phyloP scores from a whole-genome alignment of 805 yeast genomes.

The Scheffersomyces lignosus region DNA sequence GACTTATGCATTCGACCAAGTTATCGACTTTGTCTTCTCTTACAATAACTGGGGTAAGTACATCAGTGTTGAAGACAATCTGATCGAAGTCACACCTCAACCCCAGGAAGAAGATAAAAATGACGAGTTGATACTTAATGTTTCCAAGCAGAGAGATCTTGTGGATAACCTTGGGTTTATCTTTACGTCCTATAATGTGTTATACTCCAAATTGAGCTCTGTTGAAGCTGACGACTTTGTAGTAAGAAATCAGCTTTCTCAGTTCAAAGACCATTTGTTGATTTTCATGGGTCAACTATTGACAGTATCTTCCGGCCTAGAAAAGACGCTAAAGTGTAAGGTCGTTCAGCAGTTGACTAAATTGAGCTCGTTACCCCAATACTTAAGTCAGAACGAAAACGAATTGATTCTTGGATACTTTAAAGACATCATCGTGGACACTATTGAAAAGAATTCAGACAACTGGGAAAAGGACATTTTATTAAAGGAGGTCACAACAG shows the following conservation, averaged over 20 bases:
- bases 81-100: slow-evolving; percentile 13
- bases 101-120: slow-evolving; percentile 7
- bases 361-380: slow-evolving; percentile 49
- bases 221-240: slow-evolving; percentile 12
- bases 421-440: slow-evolving; percentile 50
- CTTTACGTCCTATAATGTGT: slow-evolving; percentile 43
- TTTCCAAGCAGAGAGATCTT: slow-evolving; percentile 58
- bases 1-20: slow-evolving; percentile 43
- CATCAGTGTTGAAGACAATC: slow-evolving; percentile 19
- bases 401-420: slow-evolving; percentile 64
- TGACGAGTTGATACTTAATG: slow-evolving; percentile 37
- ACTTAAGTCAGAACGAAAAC: slow-evolving; percentile 55
- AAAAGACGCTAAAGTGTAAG: slow-evolving; percentile 65
- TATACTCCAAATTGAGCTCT: slow-evolving; percentile 24
- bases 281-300: slow-evolving; percentile 68
- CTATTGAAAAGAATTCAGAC: slow-evolving; percentile 38
- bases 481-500: slow-evolving; percentile 51
- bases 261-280: slow-evolving; percentile 65
- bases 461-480: slow-evolving; percentile 47
- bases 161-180: slow-evolving; percentile 63
- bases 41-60: slow-evolving; percentile 46
- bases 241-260: slow-evolving; percentile 36
- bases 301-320: slow-evolving; percentile 64
- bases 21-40: slow-evolving; percentile 36
- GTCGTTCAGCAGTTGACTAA: slow-evolving; percentile 66